These are phyloP conservation scores for Chlorella sp. DNA, from an alignment of 139 green algal species.

Conservation along the genomic window DNA sequence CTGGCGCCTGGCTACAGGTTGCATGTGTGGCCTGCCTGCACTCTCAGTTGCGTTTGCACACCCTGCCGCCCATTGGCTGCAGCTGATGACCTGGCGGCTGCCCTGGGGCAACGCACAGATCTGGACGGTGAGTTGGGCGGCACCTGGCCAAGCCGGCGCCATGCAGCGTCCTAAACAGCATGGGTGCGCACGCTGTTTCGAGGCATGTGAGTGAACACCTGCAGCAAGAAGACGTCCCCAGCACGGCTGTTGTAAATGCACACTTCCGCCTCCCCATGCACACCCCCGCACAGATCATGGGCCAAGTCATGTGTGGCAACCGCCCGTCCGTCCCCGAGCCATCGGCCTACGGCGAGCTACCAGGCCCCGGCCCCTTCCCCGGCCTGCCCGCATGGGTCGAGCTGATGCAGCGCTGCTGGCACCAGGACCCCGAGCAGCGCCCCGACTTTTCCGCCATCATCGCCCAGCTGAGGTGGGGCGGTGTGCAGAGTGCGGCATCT, in stretches of 20 bases:
- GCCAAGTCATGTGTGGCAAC: background rate
- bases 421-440: background rate
- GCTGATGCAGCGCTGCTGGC: conserved; percentile 17
- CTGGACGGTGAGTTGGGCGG: background rate
- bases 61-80: too few relatives aligned
- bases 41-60: too few relatives aligned
- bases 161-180: too few relatives aligned
- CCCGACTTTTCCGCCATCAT: background rate
- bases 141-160: too few relatives aligned
- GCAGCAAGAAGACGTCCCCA: too few relatives aligned
- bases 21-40: too few relatives aligned
- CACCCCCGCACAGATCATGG: background rate
- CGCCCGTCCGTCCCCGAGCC: background rate
- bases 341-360: background rate
- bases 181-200: too few relatives aligned
- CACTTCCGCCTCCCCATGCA: too few relatives aligned
- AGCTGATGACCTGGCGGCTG: conserved; percentile 5
- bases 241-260: too few relatives aligned
- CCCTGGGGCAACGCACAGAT: background rate
- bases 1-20: too few relatives aligned
- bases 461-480: background rate
- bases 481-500: too few relatives aligned
- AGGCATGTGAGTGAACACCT: too few relatives aligned
- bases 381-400: background rate
- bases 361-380: background rate